phyloP scores from a whole-genome alignment of 805 yeast genomes.

The Dipodascus geniculatus region DNA sequence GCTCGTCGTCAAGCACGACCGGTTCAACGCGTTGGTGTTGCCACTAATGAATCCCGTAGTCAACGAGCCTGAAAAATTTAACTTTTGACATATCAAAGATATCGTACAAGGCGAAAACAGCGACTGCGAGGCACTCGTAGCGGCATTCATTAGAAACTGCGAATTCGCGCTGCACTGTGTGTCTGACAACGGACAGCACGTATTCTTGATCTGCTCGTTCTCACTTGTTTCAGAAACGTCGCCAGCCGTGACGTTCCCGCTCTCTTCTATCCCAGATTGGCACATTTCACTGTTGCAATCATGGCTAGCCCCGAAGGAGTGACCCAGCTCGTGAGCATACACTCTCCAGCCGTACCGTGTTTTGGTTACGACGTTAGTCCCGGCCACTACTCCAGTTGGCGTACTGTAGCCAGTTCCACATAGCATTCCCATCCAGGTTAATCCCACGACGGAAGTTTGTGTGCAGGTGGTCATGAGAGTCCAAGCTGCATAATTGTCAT shows the following conservation, averaged over 20 bases:
- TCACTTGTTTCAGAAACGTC: background rate
- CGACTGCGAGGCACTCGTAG: slow-evolving; percentile 19
- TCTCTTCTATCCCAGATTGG: slow-evolving; percentile 14
- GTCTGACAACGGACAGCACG: slow-evolving; percentile 26
- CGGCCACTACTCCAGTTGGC: slow-evolving; percentile 17
- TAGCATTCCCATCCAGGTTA: slow-evolving; percentile 27
- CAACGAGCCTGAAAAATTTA: background rate
- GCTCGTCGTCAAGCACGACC: slow-evolving; percentile 21
- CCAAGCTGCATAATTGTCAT: slow-evolving; percentile 28
- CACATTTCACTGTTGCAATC: slow-evolving; percentile 29
- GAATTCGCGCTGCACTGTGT: slow-evolving; percentile 24
- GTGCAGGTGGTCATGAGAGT: slow-evolving; percentile 24
- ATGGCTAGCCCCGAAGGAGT: slow-evolving; percentile 30
- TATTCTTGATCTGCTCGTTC: background rate
- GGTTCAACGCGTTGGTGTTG: slow-evolving; percentile 15
- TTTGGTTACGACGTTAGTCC: slow-evolving; percentile 24
- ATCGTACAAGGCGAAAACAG: slow-evolving; percentile 24
- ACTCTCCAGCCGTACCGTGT: slow-evolving; percentile 26
- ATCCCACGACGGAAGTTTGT: slow-evolving; percentile 26
- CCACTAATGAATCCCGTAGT: background rate
- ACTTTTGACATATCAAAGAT: slow-evolving; percentile 23
- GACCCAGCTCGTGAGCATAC: slow-evolving; percentile 30
- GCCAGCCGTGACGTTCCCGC: background rate
- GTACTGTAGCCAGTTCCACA: slow-evolving; percentile 17
- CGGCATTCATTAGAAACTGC: slow-evolving; percentile 27